Evolutionary conservation across 2,329 filamentous ascomycete species (phyloP).

Genomic region (Penicillium sp.): DNA sequence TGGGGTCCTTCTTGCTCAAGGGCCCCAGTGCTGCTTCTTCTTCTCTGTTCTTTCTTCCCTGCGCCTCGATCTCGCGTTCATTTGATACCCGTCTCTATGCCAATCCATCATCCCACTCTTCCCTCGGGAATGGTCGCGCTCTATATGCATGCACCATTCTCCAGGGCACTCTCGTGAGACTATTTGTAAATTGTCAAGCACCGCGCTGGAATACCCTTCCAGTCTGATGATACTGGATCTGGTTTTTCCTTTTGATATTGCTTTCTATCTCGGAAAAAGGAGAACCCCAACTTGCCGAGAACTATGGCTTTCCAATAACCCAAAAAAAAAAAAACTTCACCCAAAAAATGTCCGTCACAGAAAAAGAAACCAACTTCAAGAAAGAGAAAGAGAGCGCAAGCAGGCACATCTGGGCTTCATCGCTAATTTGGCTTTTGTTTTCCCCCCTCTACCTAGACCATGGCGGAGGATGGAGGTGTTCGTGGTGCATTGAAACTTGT

Average conservation of each 20-base stretch:
- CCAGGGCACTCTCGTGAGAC: constrained; percentile 15
- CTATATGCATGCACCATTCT: constrained; percentile 3
- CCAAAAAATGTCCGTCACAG: constrained; percentile 12
- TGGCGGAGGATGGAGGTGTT: constrained; percentile 39
- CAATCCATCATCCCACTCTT: constrained; percentile 21
- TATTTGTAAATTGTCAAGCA: constrained; percentile 24
- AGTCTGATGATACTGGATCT: constrained; percentile 13
- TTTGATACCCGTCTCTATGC: constrained; percentile 38
- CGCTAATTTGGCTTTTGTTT: constrained; percentile 26
- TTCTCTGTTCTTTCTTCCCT: constrained; percentile 25
- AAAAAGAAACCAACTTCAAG: constrained; percentile 15
- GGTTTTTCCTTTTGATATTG: constrained; percentile 12
- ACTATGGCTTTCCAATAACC: constrained; percentile 4
- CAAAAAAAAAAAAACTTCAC: background rate
- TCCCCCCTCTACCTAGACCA: constrained; percentile 36
- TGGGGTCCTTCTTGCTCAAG: constrained; percentile 17
- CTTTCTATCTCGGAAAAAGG: constrained; percentile 12
- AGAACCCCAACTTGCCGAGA: constrained; percentile 8
- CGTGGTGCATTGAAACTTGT: constrained; percentile 35
- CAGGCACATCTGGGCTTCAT: constrained; percentile 29
- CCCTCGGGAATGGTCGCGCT: constrained; percentile 8
- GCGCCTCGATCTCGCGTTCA: constrained; percentile 29
- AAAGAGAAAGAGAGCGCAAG: constrained; percentile 28
- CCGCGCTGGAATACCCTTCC: constrained; percentile 9
- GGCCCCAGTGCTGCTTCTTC: constrained; percentile 25